A percentile compares a stretch with the other conserved stretches of the same genome.
phyloP scores from a whole-genome alignment of 345 rosid genomes.

The Clarkia xantiana region DNA sequence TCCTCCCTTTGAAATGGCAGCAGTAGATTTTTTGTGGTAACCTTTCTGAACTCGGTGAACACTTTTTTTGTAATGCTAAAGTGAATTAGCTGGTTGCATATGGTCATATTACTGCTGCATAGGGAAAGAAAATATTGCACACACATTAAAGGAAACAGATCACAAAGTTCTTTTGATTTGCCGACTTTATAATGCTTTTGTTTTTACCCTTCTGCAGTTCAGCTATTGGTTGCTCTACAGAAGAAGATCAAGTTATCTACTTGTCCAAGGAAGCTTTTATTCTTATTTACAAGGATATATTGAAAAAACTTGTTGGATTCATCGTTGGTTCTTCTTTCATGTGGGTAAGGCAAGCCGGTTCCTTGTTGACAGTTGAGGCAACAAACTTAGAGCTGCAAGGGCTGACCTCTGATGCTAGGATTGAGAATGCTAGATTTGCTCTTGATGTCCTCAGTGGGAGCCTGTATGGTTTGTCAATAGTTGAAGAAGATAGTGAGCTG shows the following conservation, averaged over 20 bases:
- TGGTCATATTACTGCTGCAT: not conserved
- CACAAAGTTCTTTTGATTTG: too few species aligned
- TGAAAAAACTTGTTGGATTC: slow-evolving; percentile 37
- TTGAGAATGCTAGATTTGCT: slow-evolving; percentile 43
- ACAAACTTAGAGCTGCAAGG: slow-evolving; percentile 15
- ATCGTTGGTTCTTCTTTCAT: slow-evolving; percentile 43
- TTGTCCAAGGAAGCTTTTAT: slow-evolving; percentile 39
- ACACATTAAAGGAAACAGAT: too few species aligned
- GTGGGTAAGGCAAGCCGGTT: slow-evolving; percentile 43
- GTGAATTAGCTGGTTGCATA: not conserved
- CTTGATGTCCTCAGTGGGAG: slow-evolving; percentile 48
- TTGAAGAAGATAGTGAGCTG: slow-evolving; percentile 39
- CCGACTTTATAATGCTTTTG: too few species aligned
- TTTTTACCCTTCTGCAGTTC: slow-evolving; percentile 39
- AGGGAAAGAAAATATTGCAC: not conserved
- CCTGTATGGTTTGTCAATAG: slow-evolving; percentile 39
- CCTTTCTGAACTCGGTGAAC: slow-evolving; percentile 8
- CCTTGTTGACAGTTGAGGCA: slow-evolving; percentile 20
- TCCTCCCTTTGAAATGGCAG: slow-evolving; percentile 26
- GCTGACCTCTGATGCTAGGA: slow-evolving; percentile 15
- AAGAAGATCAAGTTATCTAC: slow-evolving; percentile 31
- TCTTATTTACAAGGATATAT: slow-evolving; percentile 33
- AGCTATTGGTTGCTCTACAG: slow-evolving; percentile 59
- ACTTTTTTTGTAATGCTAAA: not conserved
- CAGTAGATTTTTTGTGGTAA: slow-evolving; percentile 56